These are phyloP conservation scores for Fusarium continuum DNA, from an alignment of 2,329 filamentous ascomycete species.

Conservation along the genomic window DNA sequence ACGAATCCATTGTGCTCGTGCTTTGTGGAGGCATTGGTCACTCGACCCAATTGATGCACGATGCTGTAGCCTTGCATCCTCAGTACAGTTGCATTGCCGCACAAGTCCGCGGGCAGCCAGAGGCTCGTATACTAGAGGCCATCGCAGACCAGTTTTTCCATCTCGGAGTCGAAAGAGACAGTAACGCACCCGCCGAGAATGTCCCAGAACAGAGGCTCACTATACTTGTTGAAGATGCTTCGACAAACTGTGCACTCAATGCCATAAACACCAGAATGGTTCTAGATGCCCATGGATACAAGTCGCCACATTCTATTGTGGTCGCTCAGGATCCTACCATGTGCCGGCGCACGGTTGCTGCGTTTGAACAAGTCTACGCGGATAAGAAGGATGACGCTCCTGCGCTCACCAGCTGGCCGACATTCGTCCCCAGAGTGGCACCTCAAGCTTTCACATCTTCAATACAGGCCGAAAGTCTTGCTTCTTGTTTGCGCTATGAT, in stretches of 20 bases:
- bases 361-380: conserved; percentile 28
- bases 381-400: background rate
- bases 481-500: conserved; percentile 13
- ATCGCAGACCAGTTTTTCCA: conserved; percentile 30
- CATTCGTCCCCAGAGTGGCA: conserved; percentile 21
- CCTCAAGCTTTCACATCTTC: background rate
- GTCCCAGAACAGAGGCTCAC: background rate
- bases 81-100: conserved; percentile 12
- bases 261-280: conserved; percentile 28
- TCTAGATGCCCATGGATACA: conserved; percentile 24
- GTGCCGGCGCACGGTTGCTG: conserved; percentile 31
- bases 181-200: background rate
- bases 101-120: conserved; percentile 14
- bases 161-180: background rate
- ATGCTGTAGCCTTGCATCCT: conserved; percentile 30
- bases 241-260: conserved; percentile 38
- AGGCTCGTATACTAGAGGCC: conserved; percentile 25
- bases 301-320: conserved; percentile 30
- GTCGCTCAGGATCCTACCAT: conserved; percentile 37
- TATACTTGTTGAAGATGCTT: conserved; percentile 33
- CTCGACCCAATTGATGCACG: conserved; percentile 32
- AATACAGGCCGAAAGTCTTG: background rate
- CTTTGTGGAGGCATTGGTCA: conserved; percentile 38
- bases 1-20: conserved; percentile 10
- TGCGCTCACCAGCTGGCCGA: conserved; percentile 30